Base-by-base conservation (phyloP, 495 filamentous ascomycete genomes). In the Penicillium salamii region DNA sequence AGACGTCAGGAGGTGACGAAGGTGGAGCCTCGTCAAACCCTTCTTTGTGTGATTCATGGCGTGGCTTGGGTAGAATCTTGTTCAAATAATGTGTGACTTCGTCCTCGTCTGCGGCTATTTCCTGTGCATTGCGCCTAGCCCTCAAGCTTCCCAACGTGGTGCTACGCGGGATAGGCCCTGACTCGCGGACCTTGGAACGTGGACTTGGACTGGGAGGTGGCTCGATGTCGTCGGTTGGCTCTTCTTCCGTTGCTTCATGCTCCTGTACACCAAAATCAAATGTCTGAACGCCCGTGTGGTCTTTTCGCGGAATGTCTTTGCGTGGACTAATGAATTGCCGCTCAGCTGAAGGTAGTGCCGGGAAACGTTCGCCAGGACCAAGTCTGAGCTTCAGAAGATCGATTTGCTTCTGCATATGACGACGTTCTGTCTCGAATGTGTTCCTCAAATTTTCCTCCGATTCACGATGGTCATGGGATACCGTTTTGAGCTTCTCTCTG, bases 141-240 rank as follows among this genome's bases (percentile, higher is more conserved):
- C 68, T 63, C 4, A 63, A 33, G 7, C 41, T 42, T 13, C 67
- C 58, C 32, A 61, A 52, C 0, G 63, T 60, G 20, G 56, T 41
- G 15, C 46, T 65, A 21, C 62, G 58, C 7, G 40, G 12, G 17
- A 56, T 37, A 11, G 53, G 53, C 19, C 58, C 56, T 11, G 51
- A 42, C 20, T 53, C 62, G 23, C 63, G 59, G 9, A 56, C 54
- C 42, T 74, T 71, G 26, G 66, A 66, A 3, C 70, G 70, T 8
- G 70, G 70, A 39, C 69, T 74, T 15, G 70, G 70, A 39, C 70
- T 74, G 12, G 66, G 69, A 3, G 70, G 70, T 24, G 57, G 57
- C 2, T 71, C 68, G 1, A 68, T 46, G 24, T 74, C 69, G 2
- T 62, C 66, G 5, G 63, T 72, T n/a, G 65, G 58, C 14, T 74